These are phyloP conservation scores for Royoungia palumana DNA, from an alignment of 768 basidiomycete genomes.

Conservation along the genomic window DNA sequence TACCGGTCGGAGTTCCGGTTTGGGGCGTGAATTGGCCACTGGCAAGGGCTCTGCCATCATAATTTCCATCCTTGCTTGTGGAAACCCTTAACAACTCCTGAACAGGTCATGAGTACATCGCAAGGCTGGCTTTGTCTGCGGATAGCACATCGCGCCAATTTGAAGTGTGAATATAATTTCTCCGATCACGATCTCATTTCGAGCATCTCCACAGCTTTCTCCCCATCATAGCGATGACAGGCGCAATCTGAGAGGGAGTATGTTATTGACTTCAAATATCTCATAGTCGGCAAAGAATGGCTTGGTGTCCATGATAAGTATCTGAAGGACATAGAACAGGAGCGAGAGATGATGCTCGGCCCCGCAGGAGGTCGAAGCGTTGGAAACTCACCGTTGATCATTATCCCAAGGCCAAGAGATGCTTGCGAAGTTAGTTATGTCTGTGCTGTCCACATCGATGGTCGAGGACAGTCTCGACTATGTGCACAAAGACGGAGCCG, in stretches of 20 bases:
- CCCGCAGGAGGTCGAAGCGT: too few species aligned
- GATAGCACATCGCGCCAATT: background rate
- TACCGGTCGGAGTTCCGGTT: too few species aligned
- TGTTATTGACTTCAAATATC: constrained; percentile 13
- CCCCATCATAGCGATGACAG: constrained; percentile 21
- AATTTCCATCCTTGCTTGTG: too few species aligned
- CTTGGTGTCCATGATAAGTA: constrained; percentile 7
- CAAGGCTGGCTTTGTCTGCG: too few species aligned
- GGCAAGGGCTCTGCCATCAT: too few species aligned
- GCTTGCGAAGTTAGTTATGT: background rate
- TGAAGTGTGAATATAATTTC: constrained; percentile 21
- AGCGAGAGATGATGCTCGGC: too few species aligned
- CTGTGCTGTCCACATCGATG: constrained; percentile 2
- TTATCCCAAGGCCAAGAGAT: constrained; percentile 17
- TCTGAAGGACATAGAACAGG: background rate
- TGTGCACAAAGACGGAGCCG: constrained; percentile 17
- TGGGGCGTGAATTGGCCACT: too few species aligned
- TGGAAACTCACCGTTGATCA: constrained; percentile 15
- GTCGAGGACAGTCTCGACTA: constrained; percentile 9
- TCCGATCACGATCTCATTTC: constrained; percentile 20
- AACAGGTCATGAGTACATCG: too few species aligned
- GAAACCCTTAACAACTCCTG: too few species aligned
- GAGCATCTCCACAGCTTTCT: constrained; percentile 7
- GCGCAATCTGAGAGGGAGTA: constrained; percentile 15
- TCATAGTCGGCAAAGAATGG: constrained; percentile 16